A percentile compares a stretch with the other conserved stretches of the same genome.
Conservation (phyloP, 1,284 basidiomycete genomes). For the Phellinidium pouzarii region DNA sequence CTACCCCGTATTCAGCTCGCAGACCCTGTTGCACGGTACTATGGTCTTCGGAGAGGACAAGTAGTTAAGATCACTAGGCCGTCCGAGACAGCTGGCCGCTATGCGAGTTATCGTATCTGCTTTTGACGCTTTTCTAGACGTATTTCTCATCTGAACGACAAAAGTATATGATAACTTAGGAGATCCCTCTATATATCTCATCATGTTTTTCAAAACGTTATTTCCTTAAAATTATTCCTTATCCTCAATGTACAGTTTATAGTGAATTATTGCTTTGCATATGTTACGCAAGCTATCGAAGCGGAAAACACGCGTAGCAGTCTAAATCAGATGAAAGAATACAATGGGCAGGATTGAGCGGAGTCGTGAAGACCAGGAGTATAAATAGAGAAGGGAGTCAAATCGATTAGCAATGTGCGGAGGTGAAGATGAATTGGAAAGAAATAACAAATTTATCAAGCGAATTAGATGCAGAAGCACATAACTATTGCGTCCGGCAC, state of each 20-base stretch:
- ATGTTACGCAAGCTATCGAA: not conserved
- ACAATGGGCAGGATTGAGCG: slow-evolving; percentile 3
- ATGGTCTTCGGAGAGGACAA: slow-evolving; percentile 90
- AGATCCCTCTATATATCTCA: not conserved
- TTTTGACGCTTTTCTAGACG: slow-evolving; percentile 39
- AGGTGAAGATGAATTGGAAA: not conserved
- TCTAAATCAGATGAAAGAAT: slow-evolving; percentile 3
- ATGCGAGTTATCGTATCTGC: slow-evolving; percentile 88
- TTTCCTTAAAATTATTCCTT: not conserved
- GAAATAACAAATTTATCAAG: not conserved
- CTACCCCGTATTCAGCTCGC: slow-evolving; percentile 93
- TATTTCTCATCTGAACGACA: not conserved
- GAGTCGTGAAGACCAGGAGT: not conserved
- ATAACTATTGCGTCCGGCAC: slow-evolving; percentile 52
- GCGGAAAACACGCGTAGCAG: not conserved
- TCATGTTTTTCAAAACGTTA: not conserved
- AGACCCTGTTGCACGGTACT: slow-evolving; percentile 97
- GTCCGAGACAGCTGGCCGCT: slow-evolving; percentile 94
- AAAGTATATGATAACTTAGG: not conserved
- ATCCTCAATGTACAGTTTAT: not conserved
- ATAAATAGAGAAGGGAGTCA: not conserved
- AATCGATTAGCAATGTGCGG: not conserved
- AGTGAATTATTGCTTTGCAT: not conserved
- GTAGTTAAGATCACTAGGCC: slow-evolving; percentile 98
- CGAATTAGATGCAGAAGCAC: not conserved